Percentiles rank a stretch among this genome's conserved stretches.
Evolutionary conservation across 2,329 filamentous ascomycete genomes (phyloP).

Genomic region (Tolypocladium ophioglossoides): DNA sequence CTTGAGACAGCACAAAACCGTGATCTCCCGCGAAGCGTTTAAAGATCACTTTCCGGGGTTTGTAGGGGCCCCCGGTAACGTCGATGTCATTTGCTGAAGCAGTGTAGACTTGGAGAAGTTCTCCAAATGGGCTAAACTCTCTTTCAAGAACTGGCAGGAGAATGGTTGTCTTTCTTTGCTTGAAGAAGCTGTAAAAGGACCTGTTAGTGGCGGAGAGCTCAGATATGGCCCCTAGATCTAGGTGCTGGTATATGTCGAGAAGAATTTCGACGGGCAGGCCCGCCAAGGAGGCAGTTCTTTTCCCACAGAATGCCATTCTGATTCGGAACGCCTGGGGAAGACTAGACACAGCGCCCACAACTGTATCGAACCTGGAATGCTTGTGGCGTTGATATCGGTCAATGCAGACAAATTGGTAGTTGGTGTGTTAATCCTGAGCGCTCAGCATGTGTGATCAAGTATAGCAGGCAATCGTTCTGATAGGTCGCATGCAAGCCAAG

Average conservation of each 20-base stretch:
- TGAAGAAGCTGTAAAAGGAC: conserved; percentile 29
- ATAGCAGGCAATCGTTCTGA: too few relatives aligned
- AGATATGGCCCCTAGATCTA: conserved; percentile 30
- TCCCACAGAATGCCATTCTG: conserved; percentile 9
- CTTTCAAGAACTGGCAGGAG: conserved; percentile 29
- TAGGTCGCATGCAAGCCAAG: neutral
- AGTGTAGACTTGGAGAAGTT: conserved; percentile 35
- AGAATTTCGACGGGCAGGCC: conserved; percentile 35
- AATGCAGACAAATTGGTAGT: neutral
- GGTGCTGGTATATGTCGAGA: conserved; percentile 34
- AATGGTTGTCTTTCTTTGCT: conserved; percentile 27
- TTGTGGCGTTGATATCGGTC: neutral
- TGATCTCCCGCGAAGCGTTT: conserved; percentile 22
- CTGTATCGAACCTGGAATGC: neutral
- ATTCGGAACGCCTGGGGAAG: neutral
- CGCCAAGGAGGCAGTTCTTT: conserved; percentile 11
- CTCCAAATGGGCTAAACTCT: conserved; percentile 33
- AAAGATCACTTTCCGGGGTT: conserved; percentile 27
- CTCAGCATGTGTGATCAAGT: neutral
- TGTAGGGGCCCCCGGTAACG: conserved; percentile 21
- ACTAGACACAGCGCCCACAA: neutral
- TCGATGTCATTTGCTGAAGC: conserved; percentile 26
- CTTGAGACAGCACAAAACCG: conserved; percentile 13
- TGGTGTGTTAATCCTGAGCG: neutral
- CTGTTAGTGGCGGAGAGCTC: conserved; percentile 26